A percentile compares a stretch with the other conserved stretches of the same genome.
These are phyloP conservation scores for Fusarium longipes DNA, from an alignment of 2,329 filamentous ascomycete genomes.

Conservation along the genomic window DNA sequence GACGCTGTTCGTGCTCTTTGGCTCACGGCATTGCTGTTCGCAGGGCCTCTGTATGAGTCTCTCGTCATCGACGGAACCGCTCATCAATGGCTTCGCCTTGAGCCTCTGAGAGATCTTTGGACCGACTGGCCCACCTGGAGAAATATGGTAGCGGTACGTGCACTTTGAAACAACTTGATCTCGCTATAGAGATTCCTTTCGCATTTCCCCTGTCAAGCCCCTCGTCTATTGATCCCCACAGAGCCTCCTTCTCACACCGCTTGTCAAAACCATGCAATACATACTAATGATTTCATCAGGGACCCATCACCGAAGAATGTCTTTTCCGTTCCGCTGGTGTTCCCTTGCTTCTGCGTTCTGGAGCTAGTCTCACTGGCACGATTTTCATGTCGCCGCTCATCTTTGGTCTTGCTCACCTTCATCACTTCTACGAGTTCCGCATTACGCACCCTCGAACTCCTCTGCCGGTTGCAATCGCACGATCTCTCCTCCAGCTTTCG, in stretches of 20 bases:
- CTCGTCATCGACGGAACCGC: conserved; percentile 78
- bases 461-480: conserved; percentile 69
- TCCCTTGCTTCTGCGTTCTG: conserved; percentile 81
- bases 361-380: conserved; percentile 66
- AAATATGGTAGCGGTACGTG: conserved; percentile 83
- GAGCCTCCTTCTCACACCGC: conserved; percentile 41
- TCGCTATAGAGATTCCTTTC: conserved; percentile 24
- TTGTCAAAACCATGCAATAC: conserved; percentile 24
- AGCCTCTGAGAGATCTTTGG: conserved; percentile 68
- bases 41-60: conserved; percentile 84
- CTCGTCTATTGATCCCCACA: conserved; percentile 32
- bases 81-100: conserved; percentile 69
- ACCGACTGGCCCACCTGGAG: conserved; percentile 84
- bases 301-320: conserved; percentile 90
- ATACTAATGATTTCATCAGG: conserved; percentile 59
- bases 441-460: conserved; percentile 80
- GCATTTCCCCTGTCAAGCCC: conserved; percentile 29
- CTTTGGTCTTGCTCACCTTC: conserved; percentile 92
- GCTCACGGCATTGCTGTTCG: conserved; percentile 82
- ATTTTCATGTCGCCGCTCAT: conserved; percentile 87
- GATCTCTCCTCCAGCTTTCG: conserved; percentile 83
- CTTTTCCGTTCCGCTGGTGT: conserved; percentile 91
- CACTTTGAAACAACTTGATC: conserved; percentile 13
- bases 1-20: conserved; percentile 74
- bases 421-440: conserved; percentile 96